phyloP scores from a whole-genome alignment of 2,329 filamentous ascomycete genomes.

The Gliomastix tumulicola region DNA sequence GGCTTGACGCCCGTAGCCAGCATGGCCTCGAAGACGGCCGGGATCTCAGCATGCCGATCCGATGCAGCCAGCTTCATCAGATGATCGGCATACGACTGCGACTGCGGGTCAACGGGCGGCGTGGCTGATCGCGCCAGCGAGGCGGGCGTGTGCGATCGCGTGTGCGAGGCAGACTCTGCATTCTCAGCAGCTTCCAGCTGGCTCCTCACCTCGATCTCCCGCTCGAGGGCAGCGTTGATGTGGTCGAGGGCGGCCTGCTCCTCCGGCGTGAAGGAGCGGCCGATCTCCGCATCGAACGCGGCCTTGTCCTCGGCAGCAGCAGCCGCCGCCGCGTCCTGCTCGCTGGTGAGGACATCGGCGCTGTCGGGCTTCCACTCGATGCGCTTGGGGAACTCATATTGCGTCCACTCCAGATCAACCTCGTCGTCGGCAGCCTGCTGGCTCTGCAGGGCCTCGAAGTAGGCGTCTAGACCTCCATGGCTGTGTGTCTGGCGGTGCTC shows the following conservation, averaged over 20 bases:
- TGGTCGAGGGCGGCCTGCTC: conserved; percentile 62
- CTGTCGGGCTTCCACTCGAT: conserved; percentile 78
- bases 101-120: conserved; percentile 56
- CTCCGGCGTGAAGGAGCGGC: conserved; percentile 31
- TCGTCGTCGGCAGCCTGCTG: conserved; percentile 47
- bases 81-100: conserved; percentile 68
- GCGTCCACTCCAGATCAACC: conserved; percentile 77
- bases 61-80: conserved; percentile 66
- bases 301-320: conserved; percentile 21
- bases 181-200: conserved; percentile 34
- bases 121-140: conserved; percentile 50
- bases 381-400: conserved; percentile 81
- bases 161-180: conserved; percentile 31
- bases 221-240: conserved; percentile 77
- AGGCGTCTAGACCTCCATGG: conserved; percentile 74
- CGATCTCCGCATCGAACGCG: conserved; percentile 24
- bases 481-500: conserved; percentile 48
- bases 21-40: conserved; percentile 85
- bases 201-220: conserved; percentile 59
- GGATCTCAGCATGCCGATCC: conserved; percentile 78
- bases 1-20: conserved; percentile 76
- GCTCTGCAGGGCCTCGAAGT: conserved; percentile 85
- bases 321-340: conserved; percentile 36
- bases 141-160: conserved; percentile 33
- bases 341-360: conserved; percentile 51